Percentiles rank a stretch among this genome's conserved stretches.
Evolutionary conservation across 441 rosid genomes (phyloP).

Genomic region (Gossypium davidsonii): DNA sequence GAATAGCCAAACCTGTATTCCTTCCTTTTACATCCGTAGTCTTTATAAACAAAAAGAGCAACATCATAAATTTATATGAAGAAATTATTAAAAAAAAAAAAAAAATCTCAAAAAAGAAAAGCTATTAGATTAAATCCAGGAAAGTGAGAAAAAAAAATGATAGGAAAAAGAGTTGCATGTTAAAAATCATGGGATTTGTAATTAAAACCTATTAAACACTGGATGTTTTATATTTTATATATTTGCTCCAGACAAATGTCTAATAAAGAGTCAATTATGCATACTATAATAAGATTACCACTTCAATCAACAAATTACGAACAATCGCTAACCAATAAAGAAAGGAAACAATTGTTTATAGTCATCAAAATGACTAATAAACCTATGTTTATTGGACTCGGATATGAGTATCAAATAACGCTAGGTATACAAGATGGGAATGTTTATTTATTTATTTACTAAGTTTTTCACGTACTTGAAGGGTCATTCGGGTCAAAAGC

Average conservation of each 20-base stretch:
- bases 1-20: constrained; percentile 47
- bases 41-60: constrained; percentile 26
- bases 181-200: not conserved
- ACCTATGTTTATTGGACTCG: not conserved
- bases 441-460: too few relatives aligned
- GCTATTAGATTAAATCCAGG: not conserved
- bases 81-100: not conserved
- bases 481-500: too few relatives aligned
- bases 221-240: not conserved
- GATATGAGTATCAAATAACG: too few relatives aligned
- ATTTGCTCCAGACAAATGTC: not conserved
- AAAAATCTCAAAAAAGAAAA: not conserved
- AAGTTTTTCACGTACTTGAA: too few relatives aligned
- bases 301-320: not conserved
- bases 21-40: constrained; percentile 49
- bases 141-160: not conserved
- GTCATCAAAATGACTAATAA: not conserved
- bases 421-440: too few relatives aligned
- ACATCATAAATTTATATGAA: constrained; percentile 8
- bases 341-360: not conserved
- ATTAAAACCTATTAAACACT: not conserved
- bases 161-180: not conserved
- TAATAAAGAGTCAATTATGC: not conserved
- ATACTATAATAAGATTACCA: not conserved
- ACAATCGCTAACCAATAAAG: not conserved